These are phyloP conservation scores for Scenedesmus sp. DNA, from an alignment of 163 green algal genomes.

Conservation along the genomic window DNA sequence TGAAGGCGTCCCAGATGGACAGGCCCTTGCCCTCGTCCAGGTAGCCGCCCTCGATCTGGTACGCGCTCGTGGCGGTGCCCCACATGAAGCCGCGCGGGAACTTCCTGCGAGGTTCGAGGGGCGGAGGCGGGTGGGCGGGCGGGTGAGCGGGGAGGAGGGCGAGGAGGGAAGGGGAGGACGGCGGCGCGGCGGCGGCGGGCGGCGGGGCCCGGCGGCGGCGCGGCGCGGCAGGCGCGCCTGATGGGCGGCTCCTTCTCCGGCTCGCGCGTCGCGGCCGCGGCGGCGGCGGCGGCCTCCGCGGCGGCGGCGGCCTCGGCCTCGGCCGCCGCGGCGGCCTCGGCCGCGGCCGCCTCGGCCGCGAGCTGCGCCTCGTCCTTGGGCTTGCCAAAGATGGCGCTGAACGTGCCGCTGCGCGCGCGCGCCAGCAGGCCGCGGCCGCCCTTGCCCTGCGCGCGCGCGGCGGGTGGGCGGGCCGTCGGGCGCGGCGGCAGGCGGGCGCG, in stretches of 20 bases:
- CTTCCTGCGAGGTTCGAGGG: constrained; percentile 30
- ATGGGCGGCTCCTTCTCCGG: constrained; percentile 45
- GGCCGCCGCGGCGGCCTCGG: constrained; percentile 33
- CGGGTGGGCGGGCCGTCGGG: neutral
- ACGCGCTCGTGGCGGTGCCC: constrained; percentile 57
- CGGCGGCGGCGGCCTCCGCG: constrained; percentile 9
- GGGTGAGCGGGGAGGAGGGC: no score
- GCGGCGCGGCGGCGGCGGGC: no score
- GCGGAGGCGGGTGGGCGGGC: no score
- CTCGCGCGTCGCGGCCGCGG: neutral
- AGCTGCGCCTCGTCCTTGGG: constrained; percentile 21
- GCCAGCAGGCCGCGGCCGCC: constrained; percentile 15
- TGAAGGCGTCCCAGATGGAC: constrained; percentile 71
- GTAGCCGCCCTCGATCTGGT: constrained; percentile 61
- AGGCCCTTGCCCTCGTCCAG: constrained; percentile 51
- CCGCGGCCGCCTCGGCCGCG: constrained; percentile 15
- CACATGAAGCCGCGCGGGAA: constrained; percentile 51
- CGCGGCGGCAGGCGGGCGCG: neutral
- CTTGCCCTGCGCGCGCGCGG: neutral
- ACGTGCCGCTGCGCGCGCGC: constrained; percentile 1
- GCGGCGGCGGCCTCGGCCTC: constrained; percentile 22
- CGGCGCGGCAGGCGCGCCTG: constrained; percentile 11
- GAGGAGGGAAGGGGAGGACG: no score
- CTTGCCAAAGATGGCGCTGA: constrained; percentile 29
- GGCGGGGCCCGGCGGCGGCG: no score